These are phyloP conservation scores for Diaporthe ilicicola DNA, from an alignment of 2,329 filamentous ascomycete species.

Conservation along the genomic window DNA sequence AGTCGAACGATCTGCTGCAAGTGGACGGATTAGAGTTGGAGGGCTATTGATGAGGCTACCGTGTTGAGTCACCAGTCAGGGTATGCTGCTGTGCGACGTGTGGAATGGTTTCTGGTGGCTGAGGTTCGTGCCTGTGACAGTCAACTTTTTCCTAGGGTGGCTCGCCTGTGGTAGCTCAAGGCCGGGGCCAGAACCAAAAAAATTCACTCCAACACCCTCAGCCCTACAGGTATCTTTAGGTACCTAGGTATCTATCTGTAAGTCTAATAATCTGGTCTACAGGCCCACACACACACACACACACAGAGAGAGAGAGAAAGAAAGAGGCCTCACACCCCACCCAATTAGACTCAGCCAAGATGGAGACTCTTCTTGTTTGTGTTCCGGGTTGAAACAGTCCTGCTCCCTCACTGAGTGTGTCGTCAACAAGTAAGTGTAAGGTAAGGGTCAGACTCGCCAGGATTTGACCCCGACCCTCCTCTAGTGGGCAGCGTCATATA, in stretches of 20 bases:
- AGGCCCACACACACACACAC: too few relatives aligned
- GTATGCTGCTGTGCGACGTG: not conserved
- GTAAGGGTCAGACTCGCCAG: not conserved
- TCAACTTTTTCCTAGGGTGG: not conserved
- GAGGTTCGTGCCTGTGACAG: constrained; percentile 7
- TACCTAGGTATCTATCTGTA: not conserved
- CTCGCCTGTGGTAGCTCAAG: not conserved
- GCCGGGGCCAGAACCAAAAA: not conserved
- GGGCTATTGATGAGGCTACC: not conserved
- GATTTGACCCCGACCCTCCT: not conserved
- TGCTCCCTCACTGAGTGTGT: too few relatives aligned
- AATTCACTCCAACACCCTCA: constrained; percentile 1
- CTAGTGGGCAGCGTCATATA: not conserved
- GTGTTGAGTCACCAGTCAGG: not conserved
- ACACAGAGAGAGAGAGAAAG: too few relatives aligned
- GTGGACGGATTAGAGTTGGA: not conserved
- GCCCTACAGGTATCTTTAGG: not conserved
- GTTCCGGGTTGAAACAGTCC: not conserved
- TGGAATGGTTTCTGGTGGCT: not conserved
- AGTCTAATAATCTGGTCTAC: too few relatives aligned
- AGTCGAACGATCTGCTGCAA: not conserved
- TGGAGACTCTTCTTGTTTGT: not conserved
- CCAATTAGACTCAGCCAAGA: not conserved
- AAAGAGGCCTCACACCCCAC: too few relatives aligned
- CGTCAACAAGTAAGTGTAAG: too few relatives aligned